phyloP scores from a whole-genome alignment of 2,329 filamentous ascomycete species.

The Fulvia fulva region DNA sequence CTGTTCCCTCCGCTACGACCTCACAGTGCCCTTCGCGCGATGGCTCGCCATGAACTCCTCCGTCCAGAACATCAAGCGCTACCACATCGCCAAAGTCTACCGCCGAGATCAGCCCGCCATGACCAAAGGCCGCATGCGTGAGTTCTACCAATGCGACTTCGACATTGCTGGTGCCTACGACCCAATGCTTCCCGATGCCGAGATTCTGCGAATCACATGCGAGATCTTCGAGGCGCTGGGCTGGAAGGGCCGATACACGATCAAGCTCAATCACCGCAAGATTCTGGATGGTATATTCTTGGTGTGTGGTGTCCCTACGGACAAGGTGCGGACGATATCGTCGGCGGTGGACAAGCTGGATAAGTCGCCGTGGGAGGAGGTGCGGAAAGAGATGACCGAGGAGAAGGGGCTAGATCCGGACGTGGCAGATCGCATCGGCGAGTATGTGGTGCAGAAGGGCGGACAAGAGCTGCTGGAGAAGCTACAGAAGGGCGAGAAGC shows the following conservation, averaged over 20 bases:
- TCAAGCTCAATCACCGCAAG: constrained; percentile 94
- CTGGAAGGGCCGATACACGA: constrained; percentile 70
- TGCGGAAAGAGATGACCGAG: constrained; percentile 87
- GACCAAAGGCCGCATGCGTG: constrained; percentile 86
- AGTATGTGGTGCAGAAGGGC: constrained; percentile 77
- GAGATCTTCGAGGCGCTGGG: constrained; percentile 81
- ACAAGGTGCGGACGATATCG: constrained; percentile 85
- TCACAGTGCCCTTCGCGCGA: constrained; percentile 86
- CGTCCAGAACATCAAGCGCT: constrained; percentile 82
- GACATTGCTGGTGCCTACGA: constrained; percentile 88
- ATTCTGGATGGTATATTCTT: constrained; percentile 90
- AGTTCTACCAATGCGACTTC: constrained; percentile 97
- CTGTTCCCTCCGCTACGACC: constrained; percentile 78
- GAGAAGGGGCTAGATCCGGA: constrained; percentile 76
- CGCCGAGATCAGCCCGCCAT: constrained; percentile 78
- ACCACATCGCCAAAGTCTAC: constrained; percentile 93
- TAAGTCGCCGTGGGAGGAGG: constrained; percentile 82
- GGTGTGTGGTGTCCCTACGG: constrained; percentile 80
- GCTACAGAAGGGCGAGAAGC: constrained; percentile 62
- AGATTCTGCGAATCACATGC: constrained; percentile 77
- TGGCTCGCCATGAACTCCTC: constrained; percentile 89
- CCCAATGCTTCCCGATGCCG: constrained; percentile 86
- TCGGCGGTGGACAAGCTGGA: constrained; percentile 95
- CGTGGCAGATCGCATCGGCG: constrained; percentile 82
- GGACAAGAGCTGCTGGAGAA: constrained; percentile 68